Evolutionary conservation across 192 early-diverging fungal genomes (phyloP), one percentile per base, ranked within the genome.

Genomic region (Backusella psychrophila): DNA sequence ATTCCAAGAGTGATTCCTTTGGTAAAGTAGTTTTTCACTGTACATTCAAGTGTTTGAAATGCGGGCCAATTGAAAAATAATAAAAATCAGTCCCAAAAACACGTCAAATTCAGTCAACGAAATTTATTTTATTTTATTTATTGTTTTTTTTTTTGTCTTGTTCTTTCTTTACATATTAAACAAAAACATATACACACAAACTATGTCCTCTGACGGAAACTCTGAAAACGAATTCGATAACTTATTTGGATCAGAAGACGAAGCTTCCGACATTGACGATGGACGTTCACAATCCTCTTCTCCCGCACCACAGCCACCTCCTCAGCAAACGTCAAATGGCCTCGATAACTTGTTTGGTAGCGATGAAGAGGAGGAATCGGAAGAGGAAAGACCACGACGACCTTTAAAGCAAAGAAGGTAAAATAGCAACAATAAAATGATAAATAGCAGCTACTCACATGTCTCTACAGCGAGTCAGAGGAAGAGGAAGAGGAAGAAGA

Each of bases 341-440:
- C 3, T 71, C 2, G 83, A 80, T 66, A 66, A 85, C 72, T 53
- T 81, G 29, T 85, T 82, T 82, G 78, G 81, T 59, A 77, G 77
- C 56, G 85, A 83, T 14, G 83, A 81, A 12, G 82, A 81, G 34
- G 75, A 71, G 52, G 69, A 80, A 23, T 75, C 63, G 19, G 66
- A 59, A 70, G 33, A 34, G 66, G 70, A 14, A 52, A 70, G 15
- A 69, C 19, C 26, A 33, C 34, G 33, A 36, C 14, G 31, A 56
- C 26, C 19, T 21, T 56, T 56, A 56, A 72, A 56, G 31, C 44
- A 56, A 34, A 72, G 21, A 72, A 72, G 49, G 71, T 72, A 81
- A 41, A 53, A 8, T 33, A 66, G 15, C 9, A 19, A 14, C 29
- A 66, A 21, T 70, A 41, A 38, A 42, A n/a, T 19, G 49, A 21